phyloP scores from a whole-genome alignment of 2,329 filamentous ascomycete genomes.

The Fusarium guadeloupense region DNA sequence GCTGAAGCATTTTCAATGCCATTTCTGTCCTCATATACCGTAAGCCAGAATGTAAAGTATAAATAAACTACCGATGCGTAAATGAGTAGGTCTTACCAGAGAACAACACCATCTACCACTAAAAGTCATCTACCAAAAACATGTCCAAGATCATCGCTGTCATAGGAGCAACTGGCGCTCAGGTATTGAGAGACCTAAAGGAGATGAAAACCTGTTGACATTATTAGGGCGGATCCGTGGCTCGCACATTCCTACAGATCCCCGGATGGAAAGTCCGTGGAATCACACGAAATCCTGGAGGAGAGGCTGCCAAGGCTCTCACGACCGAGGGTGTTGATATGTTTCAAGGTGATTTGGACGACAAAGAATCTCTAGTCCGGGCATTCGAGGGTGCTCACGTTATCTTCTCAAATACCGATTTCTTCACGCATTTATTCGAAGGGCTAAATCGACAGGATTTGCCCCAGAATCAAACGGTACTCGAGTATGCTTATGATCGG shows the following conservation, averaged over 20 bases:
- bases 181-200: neutral
- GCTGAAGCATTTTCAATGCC: too few relatives aligned
- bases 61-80: neutral
- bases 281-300: constrained; percentile 17
- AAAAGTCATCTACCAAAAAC: neutral
- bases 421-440: constrained; percentile 18
- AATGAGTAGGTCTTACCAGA: neutral
- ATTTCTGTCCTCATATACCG: too few relatives aligned
- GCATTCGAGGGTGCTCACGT: constrained; percentile 24
- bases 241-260: constrained; percentile 11
- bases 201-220: neutral
- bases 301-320: neutral
- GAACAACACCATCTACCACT: neutral
- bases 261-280: constrained; percentile 22
- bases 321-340: constrained; percentile 19
- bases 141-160: constrained; percentile 1
- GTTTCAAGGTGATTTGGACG: constrained; percentile 19
- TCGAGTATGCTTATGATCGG: constrained; percentile 20
- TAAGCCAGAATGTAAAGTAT: neutral
- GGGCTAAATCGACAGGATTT: neutral
- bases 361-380: constrained; percentile 1
- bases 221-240: constrained; percentile 24
- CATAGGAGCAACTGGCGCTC: neutral
- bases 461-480: neutral
- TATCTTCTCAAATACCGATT: constrained; percentile 26